Evolutionary conservation across 768 basidiomycete genomes (phyloP), one percentile per base, ranked within the genome.

Genomic region (Sporobolomyces roseus): DNA sequence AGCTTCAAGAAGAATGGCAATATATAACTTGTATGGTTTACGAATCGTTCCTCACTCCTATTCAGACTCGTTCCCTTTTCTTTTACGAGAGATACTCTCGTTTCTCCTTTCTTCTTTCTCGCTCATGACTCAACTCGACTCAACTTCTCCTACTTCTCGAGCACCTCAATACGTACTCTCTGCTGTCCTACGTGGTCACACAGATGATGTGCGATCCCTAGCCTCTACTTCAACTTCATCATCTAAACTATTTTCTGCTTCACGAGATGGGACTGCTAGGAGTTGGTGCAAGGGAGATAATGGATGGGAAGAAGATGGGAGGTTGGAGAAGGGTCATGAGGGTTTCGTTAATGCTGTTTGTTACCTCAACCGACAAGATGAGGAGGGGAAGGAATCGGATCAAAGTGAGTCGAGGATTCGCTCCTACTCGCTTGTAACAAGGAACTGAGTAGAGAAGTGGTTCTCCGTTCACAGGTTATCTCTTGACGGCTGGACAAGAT

Each of bases 401-500:
- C n/a, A 33, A n/a, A 1, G 16, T 25, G 17, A 10, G 33, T n/a
- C n/a, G n/a, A n/a, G n/a, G 27, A 38, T 23, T 46, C 30, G 0
- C 27, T 2, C 16, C 38, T 41, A 41, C 38, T 41, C 7, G 8
- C 21, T 9, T 23, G 48, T 23, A 9, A 49, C n/a, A 49, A n/a
- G n/a, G n/a, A n/a, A n/a, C 25, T 49, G 50, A 51, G 27, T 32
- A 32, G 12, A 4, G 21, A 27, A 51, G 9, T 17, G 21, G 48
- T 9, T 41, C 38, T 9, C 8, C 25, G 10, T 21, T 27, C 64
- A 59, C 74, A 93, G 93, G 90, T 41, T 93, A 86, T 75, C 84
- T 86, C 70, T 86, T 90, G 8, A 86, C 90, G 13, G 93, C 91
- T 17, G 90, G 91, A 0, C 89, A 92, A 78, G 93, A 94, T 74